Percentiles rank a stretch among this genome's conserved stretches.
Conservation (phyloP, 2,329 filamentous ascomycete genomes). For the Ophiobolus disseminans region DNA sequence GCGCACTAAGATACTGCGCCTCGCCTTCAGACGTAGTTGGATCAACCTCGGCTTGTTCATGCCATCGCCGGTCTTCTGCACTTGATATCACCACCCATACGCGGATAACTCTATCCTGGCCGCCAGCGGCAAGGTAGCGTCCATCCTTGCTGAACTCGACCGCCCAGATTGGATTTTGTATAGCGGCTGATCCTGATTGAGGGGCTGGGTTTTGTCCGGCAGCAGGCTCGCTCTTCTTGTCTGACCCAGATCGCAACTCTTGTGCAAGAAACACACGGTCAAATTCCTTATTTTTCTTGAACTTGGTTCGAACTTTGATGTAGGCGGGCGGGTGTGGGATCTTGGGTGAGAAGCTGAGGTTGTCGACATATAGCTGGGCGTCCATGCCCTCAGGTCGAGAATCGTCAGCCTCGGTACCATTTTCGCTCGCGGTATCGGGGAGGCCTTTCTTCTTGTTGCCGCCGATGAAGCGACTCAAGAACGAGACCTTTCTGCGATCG, state of each 20-base stretch:
- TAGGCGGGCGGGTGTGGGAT: slow-evolving; percentile 91
- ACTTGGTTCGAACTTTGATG: slow-evolving; percentile 80
- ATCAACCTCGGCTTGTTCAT: slow-evolving; percentile 73
- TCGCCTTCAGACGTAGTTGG: slow-evolving; percentile 54
- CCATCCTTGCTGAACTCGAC: slow-evolving; percentile 93
- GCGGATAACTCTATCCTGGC: slow-evolving; percentile 83
- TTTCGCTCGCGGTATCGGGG: slow-evolving; percentile 59
- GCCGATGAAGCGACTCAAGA: slow-evolving; percentile 85
- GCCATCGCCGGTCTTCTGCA: slow-evolving; percentile 75
- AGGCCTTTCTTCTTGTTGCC: slow-evolving; percentile 74
- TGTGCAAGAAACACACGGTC: slow-evolving; percentile 90
- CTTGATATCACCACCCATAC: slow-evolving; percentile 90
- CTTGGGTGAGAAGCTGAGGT: slow-evolving; percentile 78
- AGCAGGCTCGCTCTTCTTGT: slow-evolving; percentile 37
- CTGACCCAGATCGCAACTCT: slow-evolving; percentile 71
- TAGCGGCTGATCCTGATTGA: slow-evolving; percentile 43
- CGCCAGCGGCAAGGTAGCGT: slow-evolving; percentile 87
- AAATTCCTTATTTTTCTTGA: slow-evolving; percentile 84
- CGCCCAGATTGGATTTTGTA: slow-evolving; percentile 81
- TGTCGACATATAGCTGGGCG: slow-evolving; percentile 78
- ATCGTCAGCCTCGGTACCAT: slow-evolving; percentile 74
- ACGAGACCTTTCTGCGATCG: slow-evolving; percentile 77
- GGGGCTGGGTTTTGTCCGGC: slow-evolving; percentile 36
- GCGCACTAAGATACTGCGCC: slow-evolving; percentile 77
- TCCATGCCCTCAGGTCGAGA: slow-evolving; percentile 79